Conservation (phyloP, 768 basidiomycete genomes). For the Sarcodon aspratus region DNA sequence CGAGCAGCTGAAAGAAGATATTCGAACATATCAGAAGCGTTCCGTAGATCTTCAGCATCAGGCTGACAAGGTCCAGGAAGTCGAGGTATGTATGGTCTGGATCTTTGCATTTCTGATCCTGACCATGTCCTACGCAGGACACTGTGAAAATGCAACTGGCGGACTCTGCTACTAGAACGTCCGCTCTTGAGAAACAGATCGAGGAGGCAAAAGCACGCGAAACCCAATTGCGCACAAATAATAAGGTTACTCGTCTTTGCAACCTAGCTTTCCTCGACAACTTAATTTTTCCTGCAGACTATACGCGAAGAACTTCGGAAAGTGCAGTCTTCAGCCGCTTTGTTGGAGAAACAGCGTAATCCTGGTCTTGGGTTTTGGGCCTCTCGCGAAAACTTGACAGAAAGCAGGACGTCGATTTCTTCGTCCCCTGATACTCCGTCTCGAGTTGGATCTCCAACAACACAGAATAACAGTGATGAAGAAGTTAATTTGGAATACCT, state of each 20-base stretch:
- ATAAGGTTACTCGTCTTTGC: slow-evolving; percentile 46
- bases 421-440: slow-evolving; percentile 29
- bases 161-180: slow-evolving; percentile 37
- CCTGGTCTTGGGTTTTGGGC: slow-evolving; percentile 94
- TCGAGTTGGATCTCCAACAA: slow-evolving; percentile 14
- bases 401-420: slow-evolving; percentile 26
- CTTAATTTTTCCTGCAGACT: slow-evolving; percentile 33
- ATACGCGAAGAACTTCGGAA: slow-evolving; percentile 92
- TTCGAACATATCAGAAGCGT: slow-evolving; percentile 36
- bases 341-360: slow-evolving; percentile 84
- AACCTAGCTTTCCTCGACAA: background rate
- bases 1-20: slow-evolving; percentile 35
- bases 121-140: slow-evolving; percentile 19
- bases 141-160: slow-evolving; percentile 30
- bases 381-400: slow-evolving; percentile 23
- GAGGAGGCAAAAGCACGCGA: slow-evolving; percentile 69
- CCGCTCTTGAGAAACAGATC: slow-evolving; percentile 49
- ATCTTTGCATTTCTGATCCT: background rate
- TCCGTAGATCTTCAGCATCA: slow-evolving; percentile 43
- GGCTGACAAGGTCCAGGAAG: slow-evolving; percentile 36
- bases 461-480: slow-evolving; percentile 51
- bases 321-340: slow-evolving; percentile 84
- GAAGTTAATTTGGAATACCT: slow-evolving; percentile 95
- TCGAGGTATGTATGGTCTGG: slow-evolving; percentile 40
- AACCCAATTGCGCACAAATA: slow-evolving; percentile 55